Base-by-base conservation (phyloP, 352 stramenopile genomes). In the Globisporangium sylvaticum region DNA sequence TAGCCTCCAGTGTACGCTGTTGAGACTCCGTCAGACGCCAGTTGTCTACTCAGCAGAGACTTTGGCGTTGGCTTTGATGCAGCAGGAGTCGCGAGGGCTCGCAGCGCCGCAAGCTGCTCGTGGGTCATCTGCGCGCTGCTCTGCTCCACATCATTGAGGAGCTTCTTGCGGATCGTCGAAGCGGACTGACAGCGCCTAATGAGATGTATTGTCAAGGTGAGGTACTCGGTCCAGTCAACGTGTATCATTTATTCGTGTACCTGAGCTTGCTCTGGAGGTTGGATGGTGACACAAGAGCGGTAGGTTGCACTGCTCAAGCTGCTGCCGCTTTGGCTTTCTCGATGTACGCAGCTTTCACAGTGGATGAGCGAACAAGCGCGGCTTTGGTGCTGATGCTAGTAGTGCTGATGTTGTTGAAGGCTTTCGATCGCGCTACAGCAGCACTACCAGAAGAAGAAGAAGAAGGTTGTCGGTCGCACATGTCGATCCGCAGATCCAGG, bases 151-250 rank as follows among this genome's bases (percentile, higher is more conserved):
- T 81, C 83, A 39, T 77, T 62, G 3, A 83, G 74, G 44, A 92
- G 77, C n/a, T 88, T 87, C 60, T 87, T 88, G 20, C 84, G 78
- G 12, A 92, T 75, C 37, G 72, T 75, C 12, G 84, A 91, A 2
- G 84, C 84, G 0, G 84, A 92, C 46, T 87, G 78, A 46, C 83
- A 91, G 24, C 84, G 75, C 58, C 84, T 90, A 48, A 3, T 48
- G 20, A 46, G 3, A 44, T 18, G 37, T 18, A 15, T 44, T 44
- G 31, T 6, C 10, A 8, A 37, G 31, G 31, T 37, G 31, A 37
- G 29, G 29, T 32, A 32, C 29, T 5, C 29, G 1, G 6, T 2
- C 29, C 2, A 32, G 31, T 6, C 31, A 37, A 37, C 7, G 31
- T 37, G 31, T 37, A 37, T 37, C 9, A 9, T 37, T 37, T n/a